Evolutionary conservation across 305 asterid species (phyloP).

Genomic region (Euphrasia arctica): DNA sequence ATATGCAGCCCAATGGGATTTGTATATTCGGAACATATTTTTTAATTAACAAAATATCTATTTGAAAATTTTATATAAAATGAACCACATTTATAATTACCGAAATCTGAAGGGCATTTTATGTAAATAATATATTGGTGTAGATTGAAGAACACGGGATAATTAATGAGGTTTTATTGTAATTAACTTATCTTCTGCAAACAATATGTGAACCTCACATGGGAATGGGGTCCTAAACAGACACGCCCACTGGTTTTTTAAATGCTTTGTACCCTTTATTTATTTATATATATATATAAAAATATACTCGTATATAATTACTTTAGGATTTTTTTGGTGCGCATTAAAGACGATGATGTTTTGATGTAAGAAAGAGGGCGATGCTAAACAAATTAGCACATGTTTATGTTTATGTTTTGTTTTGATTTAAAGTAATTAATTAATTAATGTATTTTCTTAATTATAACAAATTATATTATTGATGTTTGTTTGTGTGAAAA

Average conservation of each 20-base stretch:
- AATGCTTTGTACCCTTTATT: constrained; percentile 28
- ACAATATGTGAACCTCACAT: constrained; percentile 29
- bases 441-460: neutral
- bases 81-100: too few species aligned
- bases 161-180: constrained; percentile 25
- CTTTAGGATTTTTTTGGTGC: constrained; percentile 14
- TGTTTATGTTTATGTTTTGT: constrained; percentile 18
- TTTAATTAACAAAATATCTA: too few species aligned
- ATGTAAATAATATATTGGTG: too few species aligned
- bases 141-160: constrained; percentile 22
- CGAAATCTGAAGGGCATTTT: too few species aligned
- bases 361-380: constrained; percentile 27
- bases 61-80: too few species aligned
- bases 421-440: neutral
- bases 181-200: constrained; percentile 22
- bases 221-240: constrained; percentile 46
- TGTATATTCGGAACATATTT: neutral
- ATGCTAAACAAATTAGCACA: constrained; percentile 26
- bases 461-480: neutral
- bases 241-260: constrained; percentile 32
- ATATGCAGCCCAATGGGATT: neutral
- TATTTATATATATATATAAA: constrained; percentile 11
- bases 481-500: too few species aligned
- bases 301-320: neutral
- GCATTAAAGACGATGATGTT: constrained; percentile 27